Evolutionary conservation across 768 basidiomycete species (phyloP).

Genomic region (Termitomyces sp.): DNA sequence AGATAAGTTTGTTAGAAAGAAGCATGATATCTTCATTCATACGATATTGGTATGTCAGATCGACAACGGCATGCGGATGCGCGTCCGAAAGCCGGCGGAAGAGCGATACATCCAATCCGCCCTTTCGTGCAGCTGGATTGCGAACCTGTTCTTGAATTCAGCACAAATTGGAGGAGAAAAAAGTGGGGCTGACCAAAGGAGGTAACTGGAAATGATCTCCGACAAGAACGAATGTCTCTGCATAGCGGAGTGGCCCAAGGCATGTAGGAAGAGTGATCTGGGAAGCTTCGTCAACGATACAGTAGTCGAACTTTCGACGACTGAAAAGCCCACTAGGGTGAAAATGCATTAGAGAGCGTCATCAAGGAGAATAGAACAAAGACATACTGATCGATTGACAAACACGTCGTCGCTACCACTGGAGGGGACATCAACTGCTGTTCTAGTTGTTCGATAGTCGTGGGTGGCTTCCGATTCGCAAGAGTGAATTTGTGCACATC

Average conservation of each 20-base stretch:
- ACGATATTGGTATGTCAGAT: constrained; percentile 87
- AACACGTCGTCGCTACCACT: constrained; percentile 94
- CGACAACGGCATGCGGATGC: constrained; percentile 82
- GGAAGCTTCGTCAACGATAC: constrained; percentile 97
- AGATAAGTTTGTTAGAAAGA: constrained; percentile 85
- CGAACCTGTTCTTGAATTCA: constrained; percentile 57
- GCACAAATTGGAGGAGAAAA: not conserved
- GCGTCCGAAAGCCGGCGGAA: constrained; percentile 88
- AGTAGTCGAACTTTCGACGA: constrained; percentile 87
- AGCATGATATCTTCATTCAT: constrained; percentile 98
- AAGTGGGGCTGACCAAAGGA: constrained; percentile 63
- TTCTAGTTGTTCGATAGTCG: constrained; percentile 81
- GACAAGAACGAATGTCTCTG: constrained; percentile 89
- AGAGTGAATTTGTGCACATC: constrained; percentile 74
- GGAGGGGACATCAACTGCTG: constrained; percentile 82
- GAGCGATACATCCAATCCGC: constrained; percentile 85
- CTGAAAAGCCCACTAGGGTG: constrained; percentile 73
- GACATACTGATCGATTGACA: constrained; percentile 89
- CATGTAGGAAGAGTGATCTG: constrained; percentile 97
- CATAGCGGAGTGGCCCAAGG: constrained; percentile 87
- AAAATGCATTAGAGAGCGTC: not conserved
- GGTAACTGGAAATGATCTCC: constrained; percentile 98
- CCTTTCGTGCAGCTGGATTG: constrained; percentile 73
- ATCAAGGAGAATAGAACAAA: constrained; percentile 10
- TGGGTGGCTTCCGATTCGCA: constrained; percentile 49